Evolutionary conservation across 2,329 filamentous ascomycete species (phyloP), one percentile per base, ranked within the genome.

Genomic region (Microsporum canis): DNA sequence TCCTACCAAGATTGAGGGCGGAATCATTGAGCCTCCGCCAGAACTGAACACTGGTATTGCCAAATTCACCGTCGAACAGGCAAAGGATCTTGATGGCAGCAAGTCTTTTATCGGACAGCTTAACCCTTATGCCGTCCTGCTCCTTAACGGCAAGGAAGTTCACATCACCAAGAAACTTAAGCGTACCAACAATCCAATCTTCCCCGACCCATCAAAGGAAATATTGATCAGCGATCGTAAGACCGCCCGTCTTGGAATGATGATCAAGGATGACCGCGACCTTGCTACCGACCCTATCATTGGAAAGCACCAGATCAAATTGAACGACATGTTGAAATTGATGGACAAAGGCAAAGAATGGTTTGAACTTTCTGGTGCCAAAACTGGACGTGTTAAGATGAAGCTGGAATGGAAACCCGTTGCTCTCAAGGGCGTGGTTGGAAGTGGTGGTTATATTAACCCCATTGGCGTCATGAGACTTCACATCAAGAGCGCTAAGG

Each of bases 171-270:
- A 91, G 76, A 95, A 91, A 74, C 82, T 96, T 68, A 99, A 97
- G 82, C 87, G 92, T 63, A 97, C 91, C 63, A 99, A 99, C 77
- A 94, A 96, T 68, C 94, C 94, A 5, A 91, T 99, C 68, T 99
- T 91, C 87, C 87, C 92, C 60, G 88, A 97, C 71, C 89, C 89
- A 5, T 88, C 86, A 67, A 96, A 96, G 76, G 94, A 99, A 71
- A 85, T 99, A 67, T 84, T 99, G 63, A 92, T 99, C 71, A 96
- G 91, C 0, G 91, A 99, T 71, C 87, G 89, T 64, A 95, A 91
- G 77, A 86, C 84, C 71, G 91, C 94, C 61, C 94, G 90, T 71
- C 81, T 99, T 59, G 95, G 92, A 61, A 78, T 99, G 60, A 88
- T 92, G 14, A 85, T 99, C 80, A 99, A 96, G 77, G 94, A 99